Evolutionary conservation across 208 protist genomes (phyloP).

Genomic region (Crithidia sp.): DNA sequence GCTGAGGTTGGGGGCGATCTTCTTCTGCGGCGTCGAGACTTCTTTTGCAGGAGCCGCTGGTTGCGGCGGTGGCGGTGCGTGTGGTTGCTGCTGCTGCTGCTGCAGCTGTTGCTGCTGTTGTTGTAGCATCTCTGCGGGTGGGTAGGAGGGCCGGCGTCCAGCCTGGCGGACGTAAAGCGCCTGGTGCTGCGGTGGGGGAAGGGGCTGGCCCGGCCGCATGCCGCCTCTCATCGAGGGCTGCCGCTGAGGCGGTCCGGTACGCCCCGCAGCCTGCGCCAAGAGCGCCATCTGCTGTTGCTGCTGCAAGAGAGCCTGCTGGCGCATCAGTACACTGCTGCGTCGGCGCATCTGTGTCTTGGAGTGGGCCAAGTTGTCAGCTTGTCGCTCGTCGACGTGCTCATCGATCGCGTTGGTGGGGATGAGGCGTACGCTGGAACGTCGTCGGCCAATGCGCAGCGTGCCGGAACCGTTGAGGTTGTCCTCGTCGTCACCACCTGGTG

Average conservation of each 20-base stretch:
- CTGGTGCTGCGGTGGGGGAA: neutral
- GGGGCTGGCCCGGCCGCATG: neutral
- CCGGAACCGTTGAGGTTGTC: neutral
- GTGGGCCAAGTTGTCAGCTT: slow-evolving; percentile 7
- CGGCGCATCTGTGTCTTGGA: slow-evolving; percentile 10
- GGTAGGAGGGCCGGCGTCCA: neutral
- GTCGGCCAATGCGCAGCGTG: neutral
- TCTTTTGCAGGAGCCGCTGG: neutral
- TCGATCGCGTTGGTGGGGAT: slow-evolving; percentile 7
- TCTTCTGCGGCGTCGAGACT: neutral
- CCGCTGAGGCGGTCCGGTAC: neutral
- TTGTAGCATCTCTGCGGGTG: neutral
- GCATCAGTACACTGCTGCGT: slow-evolving; percentile 5
- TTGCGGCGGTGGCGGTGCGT: too few species aligned
- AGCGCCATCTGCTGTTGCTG: slow-evolving; percentile 1
- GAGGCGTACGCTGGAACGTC: slow-evolving; percentile 10
- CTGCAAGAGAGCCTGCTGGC: neutral
- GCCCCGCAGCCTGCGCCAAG: neutral
- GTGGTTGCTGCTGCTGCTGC: neutral
- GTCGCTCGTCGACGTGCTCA: neutral
- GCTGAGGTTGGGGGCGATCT: neutral
- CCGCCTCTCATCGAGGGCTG: neutral
- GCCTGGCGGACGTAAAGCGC: neutral
- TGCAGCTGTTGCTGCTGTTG: slow-evolving; percentile 1
- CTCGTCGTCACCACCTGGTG: neutral